Evolutionary conservation across 306 rosid species (phyloP), one percentile per base, ranked within the genome.

Genomic region (Cyamopsis tetragonoloba): DNA sequence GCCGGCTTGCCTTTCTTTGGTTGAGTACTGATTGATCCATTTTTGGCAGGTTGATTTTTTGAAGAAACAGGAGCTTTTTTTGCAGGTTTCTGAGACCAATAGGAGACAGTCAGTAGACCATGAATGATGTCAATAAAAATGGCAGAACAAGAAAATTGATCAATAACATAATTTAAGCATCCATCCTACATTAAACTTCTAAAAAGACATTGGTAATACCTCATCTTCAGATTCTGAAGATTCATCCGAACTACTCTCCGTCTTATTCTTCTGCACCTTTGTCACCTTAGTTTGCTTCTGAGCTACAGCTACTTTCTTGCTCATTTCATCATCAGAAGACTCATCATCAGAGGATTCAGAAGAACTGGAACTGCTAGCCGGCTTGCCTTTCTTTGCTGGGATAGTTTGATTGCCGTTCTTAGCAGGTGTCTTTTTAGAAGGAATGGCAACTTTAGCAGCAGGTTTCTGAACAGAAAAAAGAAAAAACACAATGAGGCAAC

Each of bases 241-340:
- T 7, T 82, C 91, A 5, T 78, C 95, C 1, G 97, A 88, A 69
- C 86, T 79, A 4, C 79, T 77, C 46, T 81, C 89, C 57, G 75
- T 72, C 74, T 87, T 85, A 32, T 70, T 85, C 60, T 78, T 77
- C 17, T 77, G 77, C 3, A 81, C 62, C 68, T 78, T 73, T 0
- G 58, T 7, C 7, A 7, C 83, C 65, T 18, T 62, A 22, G 68
- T 61, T 11, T 3, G 79, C 65, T 84, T 89, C 80, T 68, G 48
- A 6, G 87, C 75, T 6, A 80, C 82, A 18, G n/a, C 10, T 24
- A 1, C 44, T 12, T 51, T 24, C 59, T 24, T 65, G 39, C 12
- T 64, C 48, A 71, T 82, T 8, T 32, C 80, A 38, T 77, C 18
- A 5, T 58, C 65, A 2, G 44, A 14, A 0, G 50, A 43, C 1